Conservation (phyloP, 1,284 basidiomycete genomes). For the Stereum hirsutum region DNA sequence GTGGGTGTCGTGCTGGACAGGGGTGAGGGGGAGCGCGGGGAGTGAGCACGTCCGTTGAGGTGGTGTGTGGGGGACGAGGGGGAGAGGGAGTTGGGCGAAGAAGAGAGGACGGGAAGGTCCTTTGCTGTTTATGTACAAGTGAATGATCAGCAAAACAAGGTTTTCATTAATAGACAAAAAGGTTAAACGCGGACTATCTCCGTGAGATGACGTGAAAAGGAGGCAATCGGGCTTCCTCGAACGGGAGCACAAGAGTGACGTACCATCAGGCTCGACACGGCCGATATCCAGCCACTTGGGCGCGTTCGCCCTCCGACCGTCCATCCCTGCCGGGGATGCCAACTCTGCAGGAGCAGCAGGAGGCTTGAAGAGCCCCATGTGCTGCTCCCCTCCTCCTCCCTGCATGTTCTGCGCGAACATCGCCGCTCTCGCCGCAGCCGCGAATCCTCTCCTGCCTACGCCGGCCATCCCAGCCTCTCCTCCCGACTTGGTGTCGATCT, state of each 20-base stretch:
- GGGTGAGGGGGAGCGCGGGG: too few relatives aligned
- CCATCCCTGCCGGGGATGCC: constrained; percentile 19
- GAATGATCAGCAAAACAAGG: too few relatives aligned
- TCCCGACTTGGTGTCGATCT: constrained; percentile 63
- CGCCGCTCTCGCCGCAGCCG: constrained; percentile 67
- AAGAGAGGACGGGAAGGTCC: background rate
- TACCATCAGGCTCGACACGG: constrained; percentile 7
- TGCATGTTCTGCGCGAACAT: constrained; percentile 32
- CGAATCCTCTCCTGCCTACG: constrained; percentile 78
- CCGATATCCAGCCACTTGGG: constrained; percentile 47
- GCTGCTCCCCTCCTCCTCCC: too few relatives aligned
- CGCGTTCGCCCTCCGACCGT: constrained; percentile 30
- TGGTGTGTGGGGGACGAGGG: background rate
- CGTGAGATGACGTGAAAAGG: too few relatives aligned
- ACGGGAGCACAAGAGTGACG: background rate
- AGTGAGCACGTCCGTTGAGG: background rate
- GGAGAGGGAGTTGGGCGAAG: background rate
- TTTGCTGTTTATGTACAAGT: too few relatives aligned
- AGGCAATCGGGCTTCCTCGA: background rate
- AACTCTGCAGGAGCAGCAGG: constrained; percentile 8
- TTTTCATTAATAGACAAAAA: too few relatives aligned
- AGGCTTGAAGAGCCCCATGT: too few relatives aligned
- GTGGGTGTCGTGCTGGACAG: too few relatives aligned
- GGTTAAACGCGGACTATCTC: too few relatives aligned
- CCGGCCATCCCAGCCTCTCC: constrained; percentile 87